Conservation (phyloP, 1,284 basidiomycete genomes). For the Volvariella volvacea region DNA sequence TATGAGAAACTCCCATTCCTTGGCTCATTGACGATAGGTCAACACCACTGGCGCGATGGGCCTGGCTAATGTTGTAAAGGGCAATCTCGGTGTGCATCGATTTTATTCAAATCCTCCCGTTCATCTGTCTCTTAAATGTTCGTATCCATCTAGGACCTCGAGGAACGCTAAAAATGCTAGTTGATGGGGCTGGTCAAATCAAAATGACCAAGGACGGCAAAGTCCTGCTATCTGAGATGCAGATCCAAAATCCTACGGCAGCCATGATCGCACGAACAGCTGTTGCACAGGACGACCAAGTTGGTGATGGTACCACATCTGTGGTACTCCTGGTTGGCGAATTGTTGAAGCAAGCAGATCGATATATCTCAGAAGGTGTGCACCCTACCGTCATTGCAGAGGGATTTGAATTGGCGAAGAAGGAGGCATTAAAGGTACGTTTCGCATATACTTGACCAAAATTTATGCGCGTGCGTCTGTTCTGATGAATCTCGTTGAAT, state of each 20-base stretch:
- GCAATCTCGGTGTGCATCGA: slow-evolving; percentile 76
- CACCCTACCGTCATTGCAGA: slow-evolving; percentile 95
- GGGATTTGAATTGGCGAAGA: slow-evolving; percentile 97
- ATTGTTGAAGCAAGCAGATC: slow-evolving; percentile 95
- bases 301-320: slow-evolving; percentile 97
- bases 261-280: slow-evolving; percentile 99
- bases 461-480: too few species aligned
- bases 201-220: slow-evolving; percentile 99
- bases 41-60: slow-evolving; percentile 95
- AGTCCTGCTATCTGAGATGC: slow-evolving; percentile 98
- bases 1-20: slow-evolving; percentile 10
- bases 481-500: too few species aligned
- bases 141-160: slow-evolving; percentile 62
- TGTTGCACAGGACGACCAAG: slow-evolving; percentile 98
- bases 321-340: slow-evolving; percentile 98
- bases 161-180: slow-evolving; percentile 98
- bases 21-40: slow-evolving; percentile 41
- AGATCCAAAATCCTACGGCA: slow-evolving; percentile 99
- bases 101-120: slow-evolving; percentile 12
- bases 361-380: slow-evolving; percentile 97
- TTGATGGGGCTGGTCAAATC: slow-evolving; percentile 98
- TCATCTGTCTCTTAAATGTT: slow-evolving; percentile 3
- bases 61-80: slow-evolving; percentile 94
- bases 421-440: slow-evolving; percentile 82
- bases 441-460: slow-evolving; percentile 11